Evolutionary conservation across 331 rosid species (phyloP).

Genomic region (Quercus tomentella): DNA sequence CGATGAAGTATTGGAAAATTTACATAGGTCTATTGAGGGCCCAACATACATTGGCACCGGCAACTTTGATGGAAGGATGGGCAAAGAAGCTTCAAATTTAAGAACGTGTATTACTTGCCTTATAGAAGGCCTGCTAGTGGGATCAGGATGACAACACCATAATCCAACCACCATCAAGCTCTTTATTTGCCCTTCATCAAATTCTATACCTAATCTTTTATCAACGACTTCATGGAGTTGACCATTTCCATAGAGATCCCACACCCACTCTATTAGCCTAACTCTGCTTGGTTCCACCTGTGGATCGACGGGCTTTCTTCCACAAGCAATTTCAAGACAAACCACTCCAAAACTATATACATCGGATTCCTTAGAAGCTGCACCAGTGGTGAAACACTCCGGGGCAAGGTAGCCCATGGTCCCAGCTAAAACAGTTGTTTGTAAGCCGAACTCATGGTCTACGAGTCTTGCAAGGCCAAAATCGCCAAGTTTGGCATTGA

Average conservation of each 20-base stretch:
- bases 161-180: slow-evolving; percentile 54
- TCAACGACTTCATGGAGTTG: slow-evolving; percentile 39
- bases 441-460: slow-evolving; percentile 73
- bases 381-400: slow-evolving; percentile 59
- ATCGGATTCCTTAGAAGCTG: slow-evolving; percentile 65
- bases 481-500: slow-evolving; percentile 73
- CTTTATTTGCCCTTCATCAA: slow-evolving; percentile 42
- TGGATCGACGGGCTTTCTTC: slow-evolving; percentile 48
- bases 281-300: slow-evolving; percentile 31
- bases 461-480: slow-evolving; percentile 78
- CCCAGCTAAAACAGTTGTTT: slow-evolving; percentile 68
- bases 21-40: too few relatives aligned
- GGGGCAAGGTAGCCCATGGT: slow-evolving; percentile 85
- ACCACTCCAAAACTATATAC: slow-evolving; percentile 77
- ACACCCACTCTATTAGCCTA: slow-evolving; percentile 68
- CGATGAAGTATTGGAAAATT: too few relatives aligned
- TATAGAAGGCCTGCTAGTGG: slow-evolving; percentile 47
- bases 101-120: slow-evolving; percentile 58
- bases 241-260: slow-evolving; percentile 64
- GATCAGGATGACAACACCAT: slow-evolving; percentile 79
- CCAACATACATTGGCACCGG: too few relatives aligned
- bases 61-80: too few relatives aligned
- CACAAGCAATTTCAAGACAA: slow-evolving; percentile 65
- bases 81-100: slow-evolving; percentile 48
- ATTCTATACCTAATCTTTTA: slow-evolving; percentile 25